Conservation (phyloP, 768 basidiomycete genomes). For the Suillus lakei region DNA sequence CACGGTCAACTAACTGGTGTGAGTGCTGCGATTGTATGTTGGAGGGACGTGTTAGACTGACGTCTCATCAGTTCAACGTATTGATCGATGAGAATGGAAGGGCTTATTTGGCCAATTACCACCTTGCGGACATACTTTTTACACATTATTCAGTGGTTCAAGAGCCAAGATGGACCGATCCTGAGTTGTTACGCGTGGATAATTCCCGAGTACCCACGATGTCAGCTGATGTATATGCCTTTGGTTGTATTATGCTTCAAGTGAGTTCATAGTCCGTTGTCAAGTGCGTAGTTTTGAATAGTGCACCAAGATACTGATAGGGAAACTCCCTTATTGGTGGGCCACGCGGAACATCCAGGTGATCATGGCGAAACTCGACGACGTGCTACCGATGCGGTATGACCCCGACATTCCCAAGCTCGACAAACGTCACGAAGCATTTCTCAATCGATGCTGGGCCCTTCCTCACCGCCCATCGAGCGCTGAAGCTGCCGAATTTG, state of each 20-base stretch:
- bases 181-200: constrained; percentile 7
- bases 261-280: not conserved
- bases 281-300: not conserved
- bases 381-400: not conserved
- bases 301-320: constrained; percentile 6
- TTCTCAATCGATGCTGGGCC: constrained; percentile 14
- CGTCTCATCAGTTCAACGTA: constrained; percentile 11
- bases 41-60: too few relatives aligned
- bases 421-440: not conserved
- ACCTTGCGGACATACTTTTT: constrained; percentile 1
- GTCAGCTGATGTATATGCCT: constrained; percentile 9
- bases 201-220: not conserved
- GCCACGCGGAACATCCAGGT: not conserved
- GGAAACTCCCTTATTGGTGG: constrained; percentile 11
- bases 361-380: not conserved
- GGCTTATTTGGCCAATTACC: constrained; percentile 3
- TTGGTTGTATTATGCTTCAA: constrained; percentile 12
- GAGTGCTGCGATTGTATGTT: not conserved
- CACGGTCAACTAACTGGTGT: constrained; percentile 15
- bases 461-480: constrained; percentile 2
- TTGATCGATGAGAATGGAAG: constrained; percentile 7
- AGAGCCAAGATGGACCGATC: constrained; percentile 10
- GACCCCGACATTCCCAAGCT: not conserved
- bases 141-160: not conserved
- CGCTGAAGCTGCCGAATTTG: constrained; percentile 10